Evolutionary conservation across 2,329 filamentous ascomycete genomes (phyloP).

Genomic region (Calonectria pauciramosa): DNA sequence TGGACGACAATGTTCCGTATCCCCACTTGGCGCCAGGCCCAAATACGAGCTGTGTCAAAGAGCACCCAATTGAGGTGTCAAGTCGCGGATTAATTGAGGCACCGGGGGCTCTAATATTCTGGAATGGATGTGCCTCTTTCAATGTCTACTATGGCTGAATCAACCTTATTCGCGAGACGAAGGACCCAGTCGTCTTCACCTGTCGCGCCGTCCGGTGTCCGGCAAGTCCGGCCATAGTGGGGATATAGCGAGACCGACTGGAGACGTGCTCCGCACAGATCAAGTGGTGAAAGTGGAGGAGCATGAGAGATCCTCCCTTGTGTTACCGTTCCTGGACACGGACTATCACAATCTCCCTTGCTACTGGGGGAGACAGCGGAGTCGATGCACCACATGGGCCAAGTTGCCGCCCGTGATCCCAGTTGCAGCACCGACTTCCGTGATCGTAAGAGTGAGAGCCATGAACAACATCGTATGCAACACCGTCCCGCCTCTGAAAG

Average conservation of each 20-base stretch:
- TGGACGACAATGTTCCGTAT: neutral
- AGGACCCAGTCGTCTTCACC: neutral
- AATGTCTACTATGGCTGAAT: neutral
- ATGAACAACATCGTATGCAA: neutral
- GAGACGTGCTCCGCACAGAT: neutral
- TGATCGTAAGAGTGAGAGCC: neutral
- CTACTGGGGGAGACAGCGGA: neutral
- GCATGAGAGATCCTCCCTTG: neutral
- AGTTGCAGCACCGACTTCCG: neutral
- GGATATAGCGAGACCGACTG: neutral
- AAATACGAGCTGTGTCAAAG: neutral
- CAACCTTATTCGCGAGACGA: too few relatives aligned
- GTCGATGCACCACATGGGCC: neutral
- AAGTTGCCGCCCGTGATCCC: neutral
- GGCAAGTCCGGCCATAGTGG: neutral
- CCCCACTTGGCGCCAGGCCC: neutral
- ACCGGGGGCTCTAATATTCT: neutral
- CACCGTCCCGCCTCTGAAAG: neutral
- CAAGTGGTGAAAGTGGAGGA: conserved; percentile 7
- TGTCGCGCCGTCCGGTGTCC: neutral
- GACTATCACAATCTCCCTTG: conserved; percentile 4
- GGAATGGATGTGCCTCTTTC: neutral
- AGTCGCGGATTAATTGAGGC: neutral
- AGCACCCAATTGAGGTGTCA: neutral
- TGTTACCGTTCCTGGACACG: neutral